Evolutionary conservation across 1,139 yeast genomes (phyloP).

Genomic region (Suhomyces taliae): DNA sequence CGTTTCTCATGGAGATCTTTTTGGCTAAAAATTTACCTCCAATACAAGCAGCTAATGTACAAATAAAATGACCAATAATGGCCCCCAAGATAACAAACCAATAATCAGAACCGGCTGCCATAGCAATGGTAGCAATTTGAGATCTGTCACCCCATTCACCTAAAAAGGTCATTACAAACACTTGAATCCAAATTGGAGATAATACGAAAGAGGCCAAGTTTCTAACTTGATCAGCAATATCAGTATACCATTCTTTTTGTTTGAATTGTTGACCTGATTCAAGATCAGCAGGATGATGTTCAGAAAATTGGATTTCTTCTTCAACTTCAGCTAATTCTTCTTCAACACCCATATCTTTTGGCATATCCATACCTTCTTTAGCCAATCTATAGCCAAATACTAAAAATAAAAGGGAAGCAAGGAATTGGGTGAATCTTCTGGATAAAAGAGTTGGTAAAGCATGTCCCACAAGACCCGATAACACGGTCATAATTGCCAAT

Average conservation of each 20-base stretch:
- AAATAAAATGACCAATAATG: constrained; percentile 83
- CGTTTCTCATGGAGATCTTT: constrained; percentile 85
- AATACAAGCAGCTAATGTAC: constrained; percentile 88
- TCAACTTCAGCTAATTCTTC: constrained; percentile 97
- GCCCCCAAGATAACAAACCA: constrained; percentile 91
- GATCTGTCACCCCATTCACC: constrained; percentile 99
- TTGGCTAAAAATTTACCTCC: constrained; percentile 93
- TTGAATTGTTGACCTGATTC: constrained; percentile 50
- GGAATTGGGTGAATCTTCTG: constrained; percentile 71
- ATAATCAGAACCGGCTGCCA: constrained; percentile 96
- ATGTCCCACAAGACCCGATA: constrained; percentile 90
- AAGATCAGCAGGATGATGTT: constrained; percentile 50
- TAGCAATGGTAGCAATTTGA: constrained; percentile 95
- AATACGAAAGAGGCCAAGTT: constrained; percentile 63
- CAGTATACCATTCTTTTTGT: constrained; percentile 25
- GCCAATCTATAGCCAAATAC: constrained; percentile 80
- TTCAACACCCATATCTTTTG: constrained; percentile 80
- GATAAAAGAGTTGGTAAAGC: constrained; percentile 84
- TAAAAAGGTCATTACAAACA: constrained; percentile 90
- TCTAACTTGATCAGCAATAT: constrained; percentile 34
- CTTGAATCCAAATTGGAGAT: constrained; percentile 93
- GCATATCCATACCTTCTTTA: constrained; percentile 80
- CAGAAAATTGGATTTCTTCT: constrained; percentile 76
- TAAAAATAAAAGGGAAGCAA: constrained; percentile 78
- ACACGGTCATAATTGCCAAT: constrained; percentile 82